Conservation (phyloP, 2,329 filamentous ascomycete genomes). For the Tricladium varicosporioides region DNA sequence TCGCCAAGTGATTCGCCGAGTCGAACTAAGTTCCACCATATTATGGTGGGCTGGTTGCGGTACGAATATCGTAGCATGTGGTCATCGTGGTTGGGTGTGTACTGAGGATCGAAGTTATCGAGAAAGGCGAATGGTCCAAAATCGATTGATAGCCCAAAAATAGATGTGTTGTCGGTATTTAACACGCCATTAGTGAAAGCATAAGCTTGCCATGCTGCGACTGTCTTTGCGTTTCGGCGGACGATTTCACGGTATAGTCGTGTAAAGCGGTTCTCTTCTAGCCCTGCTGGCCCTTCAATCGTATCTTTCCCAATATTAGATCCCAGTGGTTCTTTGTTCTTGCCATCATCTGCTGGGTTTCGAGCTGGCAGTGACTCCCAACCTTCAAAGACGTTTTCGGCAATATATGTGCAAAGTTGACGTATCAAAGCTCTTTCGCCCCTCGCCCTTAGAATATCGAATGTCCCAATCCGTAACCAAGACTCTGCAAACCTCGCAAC, state of each 20-base stretch:
- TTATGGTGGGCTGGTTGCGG: constrained; percentile 89
- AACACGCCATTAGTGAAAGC: constrained; percentile 99
- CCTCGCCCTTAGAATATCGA: constrained; percentile 83
- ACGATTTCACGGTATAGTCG: constrained; percentile 85
- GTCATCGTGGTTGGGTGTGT: constrained; percentile 97
- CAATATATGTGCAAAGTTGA: constrained; percentile 75
- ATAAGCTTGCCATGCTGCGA: constrained; percentile 95
- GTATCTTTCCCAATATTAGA: constrained; percentile 52
- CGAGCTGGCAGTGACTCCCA: constrained; percentile 79
- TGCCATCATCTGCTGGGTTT: constrained; percentile 48
- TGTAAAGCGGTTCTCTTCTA: constrained; percentile 81
- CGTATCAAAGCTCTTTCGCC: constrained; percentile 75
- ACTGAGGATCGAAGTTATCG: constrained; percentile 91
- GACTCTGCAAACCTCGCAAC: constrained; percentile 87
- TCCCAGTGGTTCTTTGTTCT: constrained; percentile 38
- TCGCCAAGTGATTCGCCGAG: constrained; percentile 88
- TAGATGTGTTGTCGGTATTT: constrained; percentile 96
- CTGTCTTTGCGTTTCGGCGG: constrained; percentile 79
- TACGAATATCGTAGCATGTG: constrained; percentile 84
- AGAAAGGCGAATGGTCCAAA: constrained; percentile 98
- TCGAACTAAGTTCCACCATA: constrained; percentile 98
- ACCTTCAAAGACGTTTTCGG: constrained; percentile 81
- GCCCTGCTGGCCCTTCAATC: constrained; percentile 64
- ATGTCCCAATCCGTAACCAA: constrained; percentile 93
- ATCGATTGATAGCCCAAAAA: constrained; percentile 86